phyloP scores from a whole-genome alignment of 1,284 basidiomycete species.

The Sanguinoderma infundibulare region DNA sequence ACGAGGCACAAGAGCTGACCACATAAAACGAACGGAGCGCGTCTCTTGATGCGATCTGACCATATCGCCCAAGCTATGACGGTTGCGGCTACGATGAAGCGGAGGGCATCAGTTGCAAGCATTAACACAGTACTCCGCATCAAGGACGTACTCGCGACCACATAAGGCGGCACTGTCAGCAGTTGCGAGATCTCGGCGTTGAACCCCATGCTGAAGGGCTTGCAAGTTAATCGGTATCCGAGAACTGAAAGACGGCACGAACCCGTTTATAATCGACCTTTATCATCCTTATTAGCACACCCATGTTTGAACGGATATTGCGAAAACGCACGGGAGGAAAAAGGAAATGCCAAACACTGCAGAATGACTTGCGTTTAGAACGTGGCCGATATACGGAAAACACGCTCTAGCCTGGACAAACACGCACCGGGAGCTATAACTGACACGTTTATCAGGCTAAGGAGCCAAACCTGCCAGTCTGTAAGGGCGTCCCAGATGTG shows the following conservation, averaged over 20 bases:
- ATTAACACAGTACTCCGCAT: too few relatives aligned
- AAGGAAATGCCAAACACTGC: conserved; percentile 27
- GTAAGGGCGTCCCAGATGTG: conserved; percentile 57
- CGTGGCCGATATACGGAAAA: neutral
- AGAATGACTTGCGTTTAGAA: too few relatives aligned
- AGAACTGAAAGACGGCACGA: neutral
- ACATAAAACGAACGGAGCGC: conserved; percentile 60
- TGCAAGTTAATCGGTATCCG: too few relatives aligned
- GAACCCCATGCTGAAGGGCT: conserved; percentile 53
- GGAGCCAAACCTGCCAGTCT: conserved; percentile 72
- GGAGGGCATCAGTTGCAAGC: conserved; percentile 31
- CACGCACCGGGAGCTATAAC: conserved; percentile 59
- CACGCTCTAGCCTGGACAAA: too few relatives aligned
- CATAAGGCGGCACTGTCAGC: conserved; percentile 70
- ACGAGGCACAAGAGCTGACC: conserved; percentile 56
- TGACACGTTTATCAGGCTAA: conserved; percentile 63
- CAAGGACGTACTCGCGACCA: conserved; percentile 61
- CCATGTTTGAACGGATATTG: too few relatives aligned
- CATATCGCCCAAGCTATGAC: conserved; percentile 55
- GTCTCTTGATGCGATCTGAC: conserved; percentile 60
- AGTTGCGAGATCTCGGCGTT: conserved; percentile 61
- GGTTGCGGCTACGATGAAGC: conserved; percentile 46
- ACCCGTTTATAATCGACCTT: conserved; percentile 65
- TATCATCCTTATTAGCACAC: neutral
- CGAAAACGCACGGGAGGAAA: conserved; percentile 30